Base-by-base conservation (phyloP, 371 early-diverging fungal species). In the Mucor ambiguus region DNA sequence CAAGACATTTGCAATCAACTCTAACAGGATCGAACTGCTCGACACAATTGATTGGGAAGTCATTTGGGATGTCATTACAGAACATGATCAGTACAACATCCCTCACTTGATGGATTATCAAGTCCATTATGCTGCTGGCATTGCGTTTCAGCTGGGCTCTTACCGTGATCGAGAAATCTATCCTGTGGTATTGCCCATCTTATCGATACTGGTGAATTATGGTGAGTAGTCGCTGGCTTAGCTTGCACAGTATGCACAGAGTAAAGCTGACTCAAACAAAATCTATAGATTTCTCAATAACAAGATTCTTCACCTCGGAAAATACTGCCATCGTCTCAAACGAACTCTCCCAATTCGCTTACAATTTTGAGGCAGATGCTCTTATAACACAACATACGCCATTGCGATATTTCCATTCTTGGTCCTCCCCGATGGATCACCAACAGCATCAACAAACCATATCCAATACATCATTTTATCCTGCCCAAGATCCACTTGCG, bases 41-140 rank as follows among this genome's bases (percentile, higher is more conserved):
- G 67, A 72, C 32, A 29, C 33, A 6, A 72, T 82, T 29, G 74
- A 76, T 16, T 82, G 79, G 79, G 72, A 79, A 63, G 62, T 70
- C 14, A 71, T 79, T 28, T 82, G 82, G 82, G 73, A 76, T 58
- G 79, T 82, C 72, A 65, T 82, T 11, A 78, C 78, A 26, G 82
- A 82, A 63, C 82, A 82, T 71, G 82, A 80, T 67, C 70, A 75
- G 35, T 48, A 54, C 32, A 80, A 80, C 60, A 71, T 80, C 55
- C 71, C 70, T 30, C 78, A 72, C 49, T 65, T 82, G 10, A 41
- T 78, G 33, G 48, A 73, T 7, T 71, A 73, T 44, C 62, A 73
- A 59, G 77, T 80, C 11, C 68, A 71, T 20, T 55, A 56, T 26
- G 77, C 78, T 49, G 76, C 79, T 24, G 73, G 72, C 38, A 71